A percentile compares a stretch with the other conserved stretches of the same genome.
Evolutionary conservation across 2,329 filamentous ascomycete genomes (phyloP).

Genomic region (Cryphonectria radicalis): DNA sequence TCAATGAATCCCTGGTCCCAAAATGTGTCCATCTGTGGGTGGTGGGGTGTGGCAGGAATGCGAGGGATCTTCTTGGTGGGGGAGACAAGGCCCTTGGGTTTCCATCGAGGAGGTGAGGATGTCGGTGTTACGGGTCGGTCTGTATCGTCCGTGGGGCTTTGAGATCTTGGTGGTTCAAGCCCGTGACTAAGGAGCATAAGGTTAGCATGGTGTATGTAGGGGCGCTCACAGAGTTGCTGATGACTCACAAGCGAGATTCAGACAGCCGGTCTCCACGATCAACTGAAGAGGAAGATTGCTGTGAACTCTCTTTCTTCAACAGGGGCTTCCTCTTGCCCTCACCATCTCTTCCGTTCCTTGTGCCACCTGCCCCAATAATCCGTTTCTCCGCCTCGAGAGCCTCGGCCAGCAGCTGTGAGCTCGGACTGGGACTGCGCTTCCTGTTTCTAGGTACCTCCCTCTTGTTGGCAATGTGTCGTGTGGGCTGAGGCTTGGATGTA

Average conservation of each 20-base stretch:
- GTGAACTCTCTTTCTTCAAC: background rate
- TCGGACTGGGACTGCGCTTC: slow-evolving; percentile 24
- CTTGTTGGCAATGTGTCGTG: background rate
- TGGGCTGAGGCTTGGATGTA: slow-evolving; percentile 14
- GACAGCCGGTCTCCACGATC: slow-evolving; percentile 9
- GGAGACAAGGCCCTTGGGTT: slow-evolving; percentile 34
- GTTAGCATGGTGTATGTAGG: slow-evolving; percentile 1
- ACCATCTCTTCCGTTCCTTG: background rate
- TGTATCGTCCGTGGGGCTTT: background rate
- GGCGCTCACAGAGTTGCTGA: background rate
- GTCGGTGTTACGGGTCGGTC: slow-evolving; percentile 24
- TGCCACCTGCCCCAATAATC: background rate
- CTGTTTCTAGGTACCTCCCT: background rate
- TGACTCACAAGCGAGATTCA: slow-evolving; percentile 17
- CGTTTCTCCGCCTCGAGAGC: slow-evolving; percentile 23
- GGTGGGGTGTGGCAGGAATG: slow-evolving; percentile 60
- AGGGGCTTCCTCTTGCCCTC: background rate
- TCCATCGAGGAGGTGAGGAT: slow-evolving; percentile 17
- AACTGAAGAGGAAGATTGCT: background rate
- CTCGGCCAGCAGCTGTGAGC: slow-evolving; percentile 25
- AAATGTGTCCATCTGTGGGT: slow-evolving; percentile 59
- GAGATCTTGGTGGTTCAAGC: background rate
- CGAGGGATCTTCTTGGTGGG: slow-evolving; percentile 41
- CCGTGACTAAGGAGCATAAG: slow-evolving; percentile 2
- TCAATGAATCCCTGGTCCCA: slow-evolving; percentile 64